Evolutionary conservation across 148 eudicot species (phyloP).

Genomic region (Heliamphora exappendiculata): DNA sequence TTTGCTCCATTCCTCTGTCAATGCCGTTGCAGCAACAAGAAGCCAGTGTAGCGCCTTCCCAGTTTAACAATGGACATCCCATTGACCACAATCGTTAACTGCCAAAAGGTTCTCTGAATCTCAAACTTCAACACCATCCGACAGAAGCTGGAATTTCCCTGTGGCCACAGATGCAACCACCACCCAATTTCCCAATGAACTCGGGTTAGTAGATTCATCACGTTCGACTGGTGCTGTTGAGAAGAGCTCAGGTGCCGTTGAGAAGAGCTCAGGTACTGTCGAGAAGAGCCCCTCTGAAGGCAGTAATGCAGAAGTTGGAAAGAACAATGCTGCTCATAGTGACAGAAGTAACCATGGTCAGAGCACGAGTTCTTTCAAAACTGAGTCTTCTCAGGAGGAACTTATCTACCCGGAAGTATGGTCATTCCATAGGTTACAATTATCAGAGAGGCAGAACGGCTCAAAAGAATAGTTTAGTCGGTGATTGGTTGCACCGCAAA

Average conservation of each 20-base stretch:
- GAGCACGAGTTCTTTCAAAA: conserved; percentile 23
- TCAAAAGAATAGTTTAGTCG: conserved; percentile 45
- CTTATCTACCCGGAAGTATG: too few species aligned
- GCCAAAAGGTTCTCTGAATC: conserved; percentile 47
- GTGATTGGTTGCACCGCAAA: conserved; percentile 67
- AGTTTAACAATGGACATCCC: conserved; percentile 35
- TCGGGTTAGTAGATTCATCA: conserved; percentile 39
- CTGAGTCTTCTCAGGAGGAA: too few species aligned
- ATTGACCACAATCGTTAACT: conserved; percentile 36
- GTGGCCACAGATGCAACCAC: conserved; percentile 25
- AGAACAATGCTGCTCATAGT: conserved; percentile 19
- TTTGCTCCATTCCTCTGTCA: conserved; percentile 47
- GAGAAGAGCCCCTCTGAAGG: conserved; percentile 27
- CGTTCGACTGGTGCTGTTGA: conserved; percentile 16
- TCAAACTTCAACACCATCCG: conserved; percentile 38
- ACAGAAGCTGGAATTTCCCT: conserved; percentile 26
- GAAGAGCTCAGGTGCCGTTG: too few species aligned
- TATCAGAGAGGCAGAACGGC: conserved; percentile 54
- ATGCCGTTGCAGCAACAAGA: conserved; percentile 56
- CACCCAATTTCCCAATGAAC: conserved; percentile 37
- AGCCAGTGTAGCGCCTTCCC: conserved; percentile 45
- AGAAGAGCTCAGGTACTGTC: too few species aligned
- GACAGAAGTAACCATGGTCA: conserved; percentile 27
- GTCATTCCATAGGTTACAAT: conserved; percentile 28
- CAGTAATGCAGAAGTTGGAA: conserved; percentile 23